These are phyloP conservation scores for Myrica gale DNA, from an alignment of 306 rosid genomes.

Conservation along the genomic window DNA sequence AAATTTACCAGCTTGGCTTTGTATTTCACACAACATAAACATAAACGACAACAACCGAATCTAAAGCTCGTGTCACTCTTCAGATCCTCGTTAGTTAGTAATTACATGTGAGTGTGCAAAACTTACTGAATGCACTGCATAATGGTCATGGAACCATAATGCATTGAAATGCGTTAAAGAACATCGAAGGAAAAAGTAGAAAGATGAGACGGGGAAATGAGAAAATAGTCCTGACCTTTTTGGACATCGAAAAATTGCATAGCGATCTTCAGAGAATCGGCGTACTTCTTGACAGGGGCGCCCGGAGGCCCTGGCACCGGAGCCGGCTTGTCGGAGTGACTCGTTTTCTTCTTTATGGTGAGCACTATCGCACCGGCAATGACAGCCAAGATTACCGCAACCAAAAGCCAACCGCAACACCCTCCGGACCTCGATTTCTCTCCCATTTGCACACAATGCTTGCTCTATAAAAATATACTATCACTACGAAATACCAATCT, in stretches of 20 bases:
- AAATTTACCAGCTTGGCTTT: not conserved
- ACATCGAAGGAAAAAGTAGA: not conserved
- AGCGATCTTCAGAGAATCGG: constrained; percentile 73
- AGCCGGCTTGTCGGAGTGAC: constrained; percentile 39
- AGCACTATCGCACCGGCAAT: constrained; percentile 55
- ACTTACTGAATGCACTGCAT: not conserved
- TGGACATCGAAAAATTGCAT: constrained; percentile 82
- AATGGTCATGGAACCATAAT: not conserved
- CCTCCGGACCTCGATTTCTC: constrained; percentile 56
- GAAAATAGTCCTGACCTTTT: constrained; percentile 51
- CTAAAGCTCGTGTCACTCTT: not conserved
- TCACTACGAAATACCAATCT: not conserved
- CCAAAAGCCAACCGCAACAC: constrained; percentile 69
- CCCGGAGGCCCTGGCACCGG: constrained; percentile 90
- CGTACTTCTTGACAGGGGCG: constrained; percentile 54
- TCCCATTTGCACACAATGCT: constrained; percentile 47
- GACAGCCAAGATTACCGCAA: constrained; percentile 53
- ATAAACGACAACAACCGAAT: not conserved
- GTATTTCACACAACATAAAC: not conserved
- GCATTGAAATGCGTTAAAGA: not conserved
- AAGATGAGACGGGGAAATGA: not conserved
- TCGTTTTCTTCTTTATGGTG: constrained; percentile 46
- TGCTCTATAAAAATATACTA: not conserved
- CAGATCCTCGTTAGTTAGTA: not conserved
- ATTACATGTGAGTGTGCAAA: not conserved